Evolutionary conservation across 345 rosid genomes (phyloP).

Genomic region (Camelina hispida): DNA sequence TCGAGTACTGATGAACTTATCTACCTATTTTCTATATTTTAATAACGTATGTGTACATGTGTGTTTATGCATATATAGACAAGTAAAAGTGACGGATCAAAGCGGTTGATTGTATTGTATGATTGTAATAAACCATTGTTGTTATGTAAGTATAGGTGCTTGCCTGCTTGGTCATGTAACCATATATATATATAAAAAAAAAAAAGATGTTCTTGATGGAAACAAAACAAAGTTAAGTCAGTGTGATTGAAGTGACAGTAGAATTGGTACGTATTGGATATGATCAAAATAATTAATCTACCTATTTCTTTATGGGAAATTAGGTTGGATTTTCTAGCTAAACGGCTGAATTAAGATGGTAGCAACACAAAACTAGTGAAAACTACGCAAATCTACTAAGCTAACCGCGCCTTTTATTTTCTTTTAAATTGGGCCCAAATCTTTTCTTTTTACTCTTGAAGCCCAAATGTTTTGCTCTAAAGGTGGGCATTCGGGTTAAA

Average conservation of each 20-base stretch:
- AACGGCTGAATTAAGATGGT: too few relatives aligned
- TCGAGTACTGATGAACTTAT: constrained; percentile 3
- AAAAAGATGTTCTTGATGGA: neutral
- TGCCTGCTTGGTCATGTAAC: neutral
- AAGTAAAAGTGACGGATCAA: neutral
- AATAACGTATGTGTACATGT: neutral
- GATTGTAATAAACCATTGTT: neutral
- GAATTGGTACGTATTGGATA: constrained; percentile 17
- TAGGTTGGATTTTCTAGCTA: too few relatives aligned
- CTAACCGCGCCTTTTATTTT: too few relatives aligned
- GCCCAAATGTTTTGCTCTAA: too few relatives aligned
- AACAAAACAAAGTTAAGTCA: neutral
- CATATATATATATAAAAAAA: neutral
- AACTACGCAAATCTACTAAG: too few relatives aligned
- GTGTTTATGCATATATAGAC: neutral
- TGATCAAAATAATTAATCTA: neutral
- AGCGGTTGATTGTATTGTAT: constrained; percentile 8
- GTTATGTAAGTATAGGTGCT: constrained; percentile 14
- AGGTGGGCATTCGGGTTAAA: too few relatives aligned
- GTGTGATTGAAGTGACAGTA: constrained; percentile 7
- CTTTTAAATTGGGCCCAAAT: too few relatives aligned
- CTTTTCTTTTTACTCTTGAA: too few relatives aligned
- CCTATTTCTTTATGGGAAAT: too few relatives aligned
- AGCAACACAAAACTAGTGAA: too few relatives aligned
- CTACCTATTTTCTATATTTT: neutral